Evolutionary conservation across 257 asterid genomes (phyloP).

Genomic region (Rauvolfia tetraphylla): DNA sequence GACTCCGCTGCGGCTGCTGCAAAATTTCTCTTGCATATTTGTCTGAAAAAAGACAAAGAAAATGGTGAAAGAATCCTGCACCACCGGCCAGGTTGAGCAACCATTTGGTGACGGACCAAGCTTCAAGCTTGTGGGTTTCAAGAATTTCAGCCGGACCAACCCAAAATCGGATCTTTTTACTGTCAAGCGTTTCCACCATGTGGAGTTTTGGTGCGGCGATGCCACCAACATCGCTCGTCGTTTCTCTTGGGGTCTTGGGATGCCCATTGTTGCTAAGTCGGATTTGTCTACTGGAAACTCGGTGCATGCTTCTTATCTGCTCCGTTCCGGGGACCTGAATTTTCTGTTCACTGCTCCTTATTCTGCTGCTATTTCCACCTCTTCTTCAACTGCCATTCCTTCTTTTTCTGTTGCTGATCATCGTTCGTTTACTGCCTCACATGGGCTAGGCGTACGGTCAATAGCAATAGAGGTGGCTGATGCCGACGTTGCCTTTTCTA

Average conservation of each 20-base stretch:
- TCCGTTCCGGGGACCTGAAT: conserved; percentile 64
- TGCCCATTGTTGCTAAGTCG: conserved; percentile 72
- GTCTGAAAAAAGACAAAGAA: not conserved
- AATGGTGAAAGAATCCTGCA: conserved; percentile 22
- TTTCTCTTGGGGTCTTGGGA: conserved; percentile 88
- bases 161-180: conserved; percentile 62
- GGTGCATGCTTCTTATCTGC: conserved; percentile 78
- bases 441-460: conserved; percentile 87
- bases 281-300: conserved; percentile 92
- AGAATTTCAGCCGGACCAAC: conserved; percentile 52
- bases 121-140: conserved; percentile 58
- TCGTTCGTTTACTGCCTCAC: conserved; percentile 48
- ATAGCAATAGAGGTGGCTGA: conserved; percentile 58
- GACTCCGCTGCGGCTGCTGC: too few relatives aligned
- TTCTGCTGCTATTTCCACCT: conserved; percentile 45
- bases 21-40: too few relatives aligned
- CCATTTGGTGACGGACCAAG: not conserved
- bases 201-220: conserved; percentile 90
- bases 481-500: conserved; percentile 51
- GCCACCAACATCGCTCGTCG: conserved; percentile 74
- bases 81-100: conserved; percentile 15
- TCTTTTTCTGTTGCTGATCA: conserved; percentile 46
- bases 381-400: conserved; percentile 60
- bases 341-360: conserved; percentile 86
- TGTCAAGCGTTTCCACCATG: conserved; percentile 71